These are phyloP conservation scores for Miscanthus lutarioriparius DNA, from an alignment of 176 grass and related monocot genomes.

Conservation along the genomic window DNA sequence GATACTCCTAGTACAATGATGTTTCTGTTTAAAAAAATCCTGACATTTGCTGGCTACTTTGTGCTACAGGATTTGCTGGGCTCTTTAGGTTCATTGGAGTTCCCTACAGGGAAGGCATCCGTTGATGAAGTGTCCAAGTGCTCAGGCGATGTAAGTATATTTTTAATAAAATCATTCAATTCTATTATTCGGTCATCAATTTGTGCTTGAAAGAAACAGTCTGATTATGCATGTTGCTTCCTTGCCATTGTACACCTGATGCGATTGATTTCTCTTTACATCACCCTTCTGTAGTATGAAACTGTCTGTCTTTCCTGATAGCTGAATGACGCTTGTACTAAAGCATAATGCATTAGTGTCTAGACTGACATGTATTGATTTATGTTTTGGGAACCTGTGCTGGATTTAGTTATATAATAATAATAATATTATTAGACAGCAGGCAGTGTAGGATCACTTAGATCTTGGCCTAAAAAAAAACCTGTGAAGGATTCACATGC, in stretches of 20 bases:
- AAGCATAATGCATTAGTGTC: neutral
- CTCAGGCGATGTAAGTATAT: conserved; percentile 83
- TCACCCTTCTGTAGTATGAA: neutral
- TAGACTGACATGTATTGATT: neutral
- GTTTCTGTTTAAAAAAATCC: neutral
- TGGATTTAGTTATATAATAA: neutral
- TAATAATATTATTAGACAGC: neutral
- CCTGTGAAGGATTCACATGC: neutral
- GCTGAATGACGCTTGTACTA: neutral
- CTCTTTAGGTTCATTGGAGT: conserved; percentile 69
- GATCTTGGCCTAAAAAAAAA: neutral
- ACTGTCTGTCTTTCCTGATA: neutral
- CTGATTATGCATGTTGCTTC: neutral
- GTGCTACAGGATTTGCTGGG: conserved; percentile 67
- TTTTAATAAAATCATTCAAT: neutral
- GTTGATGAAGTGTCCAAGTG: conserved; percentile 90
- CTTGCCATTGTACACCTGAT: neutral
- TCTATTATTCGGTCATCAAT: neutral
- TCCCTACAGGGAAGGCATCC: conserved; percentile 70
- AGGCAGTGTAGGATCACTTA: neutral
- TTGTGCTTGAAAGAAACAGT: neutral
- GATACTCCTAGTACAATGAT: neutral
- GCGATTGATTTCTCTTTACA: neutral
- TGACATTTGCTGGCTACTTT: neutral
- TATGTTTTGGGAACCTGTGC: neutral